These are phyloP conservation scores for Lagerstroemia speciosa DNA, from an alignment of 345 rosid genomes.

Conservation along the genomic window DNA sequence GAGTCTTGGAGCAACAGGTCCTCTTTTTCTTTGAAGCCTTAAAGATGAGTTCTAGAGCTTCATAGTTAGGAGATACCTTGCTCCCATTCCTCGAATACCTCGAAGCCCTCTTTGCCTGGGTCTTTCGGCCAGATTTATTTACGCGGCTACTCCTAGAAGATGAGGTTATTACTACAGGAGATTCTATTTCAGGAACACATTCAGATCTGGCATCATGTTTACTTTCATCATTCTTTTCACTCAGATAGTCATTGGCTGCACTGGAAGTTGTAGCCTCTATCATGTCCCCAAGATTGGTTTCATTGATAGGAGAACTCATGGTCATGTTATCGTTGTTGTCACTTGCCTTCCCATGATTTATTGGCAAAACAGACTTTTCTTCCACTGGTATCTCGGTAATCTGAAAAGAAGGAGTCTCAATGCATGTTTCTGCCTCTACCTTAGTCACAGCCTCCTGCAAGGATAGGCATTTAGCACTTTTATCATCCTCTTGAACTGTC, in stretches of 20 bases:
- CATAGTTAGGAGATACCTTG: constrained; percentile 24
- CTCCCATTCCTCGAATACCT: constrained; percentile 29
- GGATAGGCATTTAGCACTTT: not conserved
- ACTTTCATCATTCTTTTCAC: constrained; percentile 24
- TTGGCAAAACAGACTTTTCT: not conserved
- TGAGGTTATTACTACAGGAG: constrained; percentile 21
- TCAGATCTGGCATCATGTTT: constrained; percentile 26
- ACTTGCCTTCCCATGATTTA: not conserved
- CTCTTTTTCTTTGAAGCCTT: constrained; percentile 58
- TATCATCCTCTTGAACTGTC: not conserved
- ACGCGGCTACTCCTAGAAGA: constrained; percentile 32
- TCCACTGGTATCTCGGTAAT: not conserved
- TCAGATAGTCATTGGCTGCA: constrained; percentile 18
- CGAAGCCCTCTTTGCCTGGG: constrained; percentile 31
- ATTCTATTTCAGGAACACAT: constrained; percentile 31
- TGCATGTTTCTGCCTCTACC: not conserved
- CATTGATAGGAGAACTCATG: not conserved
- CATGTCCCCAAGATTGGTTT: not conserved
- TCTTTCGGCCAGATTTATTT: constrained; percentile 33
- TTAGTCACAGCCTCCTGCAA: not conserved
- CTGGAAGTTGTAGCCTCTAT: constrained; percentile 16
- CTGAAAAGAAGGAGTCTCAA: not conserved
- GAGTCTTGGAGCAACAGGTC: constrained; percentile 50
- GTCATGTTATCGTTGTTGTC: not conserved
- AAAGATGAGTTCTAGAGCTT: constrained; percentile 24